These are phyloP conservation scores for Heracleum sosnowskyi DNA, from an alignment of 129 eudicot genomes.

Conservation along the genomic window DNA sequence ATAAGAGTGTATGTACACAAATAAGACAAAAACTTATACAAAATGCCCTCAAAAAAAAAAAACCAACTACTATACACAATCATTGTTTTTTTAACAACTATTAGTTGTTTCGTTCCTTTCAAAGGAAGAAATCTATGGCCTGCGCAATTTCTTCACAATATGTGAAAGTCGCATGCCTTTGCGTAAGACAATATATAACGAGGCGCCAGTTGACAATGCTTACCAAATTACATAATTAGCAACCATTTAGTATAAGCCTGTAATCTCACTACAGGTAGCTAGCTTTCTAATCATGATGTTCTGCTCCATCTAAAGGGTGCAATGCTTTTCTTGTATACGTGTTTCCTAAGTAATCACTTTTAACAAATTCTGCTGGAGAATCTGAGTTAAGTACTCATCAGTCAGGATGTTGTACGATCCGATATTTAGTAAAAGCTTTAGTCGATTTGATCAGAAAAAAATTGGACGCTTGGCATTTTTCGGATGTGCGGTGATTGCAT, in stretches of 20 bases:
- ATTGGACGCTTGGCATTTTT: constrained; percentile 33
- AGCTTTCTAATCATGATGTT: background rate
- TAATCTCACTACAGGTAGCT: constrained; percentile 3
- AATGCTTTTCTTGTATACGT: background rate
- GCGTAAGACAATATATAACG: constrained; percentile 4
- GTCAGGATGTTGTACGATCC: constrained; percentile 37
- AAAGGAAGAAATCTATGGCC: background rate
- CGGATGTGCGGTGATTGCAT: constrained; percentile 26
- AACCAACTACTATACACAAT: too few species aligned
- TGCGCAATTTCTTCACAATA: constrained; percentile 1
- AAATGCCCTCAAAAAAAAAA: too few species aligned
- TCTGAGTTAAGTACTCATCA: background rate
- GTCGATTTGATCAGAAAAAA: constrained; percentile 34
- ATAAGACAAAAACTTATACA: too few species aligned
- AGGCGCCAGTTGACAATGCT: background rate
- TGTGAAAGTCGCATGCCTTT: constrained; percentile 4
- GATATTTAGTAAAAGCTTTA: constrained; percentile 51
- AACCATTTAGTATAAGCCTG: background rate
- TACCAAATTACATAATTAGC: background rate
- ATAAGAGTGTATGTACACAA: too few species aligned
- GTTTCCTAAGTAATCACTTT: background rate
- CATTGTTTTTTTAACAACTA: constrained; percentile 9
- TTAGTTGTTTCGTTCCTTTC: constrained; percentile 21
- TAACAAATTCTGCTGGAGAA: background rate
- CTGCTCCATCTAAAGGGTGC: background rate